A percentile compares a stretch with the other conserved stretches of the same genome.
Evolutionary conservation across 331 rosid genomes (phyloP).

Genomic region (Rosa hybrid): DNA sequence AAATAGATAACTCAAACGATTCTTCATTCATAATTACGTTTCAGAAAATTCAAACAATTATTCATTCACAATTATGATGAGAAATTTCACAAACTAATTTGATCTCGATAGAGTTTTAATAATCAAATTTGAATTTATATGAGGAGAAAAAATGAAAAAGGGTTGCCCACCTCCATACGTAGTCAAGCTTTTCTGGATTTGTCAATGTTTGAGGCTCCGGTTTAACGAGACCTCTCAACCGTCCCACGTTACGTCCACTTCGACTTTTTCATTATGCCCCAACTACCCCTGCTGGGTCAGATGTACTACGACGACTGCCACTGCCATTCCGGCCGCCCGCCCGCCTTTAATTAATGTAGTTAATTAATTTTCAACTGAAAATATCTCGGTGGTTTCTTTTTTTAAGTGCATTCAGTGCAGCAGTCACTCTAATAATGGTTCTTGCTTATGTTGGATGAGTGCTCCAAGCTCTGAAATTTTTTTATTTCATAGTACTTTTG

Average conservation of each 20-base stretch:
- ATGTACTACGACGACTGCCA: slow-evolving; percentile 5
- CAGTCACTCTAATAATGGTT: background rate
- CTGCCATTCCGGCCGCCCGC: background rate
- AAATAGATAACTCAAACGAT: fast-evolving
- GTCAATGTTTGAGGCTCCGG: slow-evolving; percentile 67
- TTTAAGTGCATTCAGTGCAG: background rate
- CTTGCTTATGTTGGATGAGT: background rate
- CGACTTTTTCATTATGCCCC: slow-evolving; percentile 4
- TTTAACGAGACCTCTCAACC: slow-evolving; percentile 45
- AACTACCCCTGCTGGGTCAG: slow-evolving; percentile 5
- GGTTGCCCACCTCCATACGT: slow-evolving; percentile 56
- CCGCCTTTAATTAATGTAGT: background rate
- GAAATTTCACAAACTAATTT: no score
- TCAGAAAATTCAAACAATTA: no score
- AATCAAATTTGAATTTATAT: background rate
- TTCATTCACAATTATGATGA: no score
- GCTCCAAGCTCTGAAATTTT: background rate
- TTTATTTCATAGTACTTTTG: background rate
- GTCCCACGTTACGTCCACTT: slow-evolving; percentile 57
- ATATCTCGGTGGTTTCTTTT: background rate
- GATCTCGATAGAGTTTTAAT: background rate
- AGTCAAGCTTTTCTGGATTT: slow-evolving; percentile 31
- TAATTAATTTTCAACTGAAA: background rate
- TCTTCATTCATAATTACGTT: no score
- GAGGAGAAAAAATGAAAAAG: background rate